These are phyloP conservation scores for Claviceps paspali DNA, from an alignment of 2,329 filamentous ascomycete species.

Conservation along the genomic window DNA sequence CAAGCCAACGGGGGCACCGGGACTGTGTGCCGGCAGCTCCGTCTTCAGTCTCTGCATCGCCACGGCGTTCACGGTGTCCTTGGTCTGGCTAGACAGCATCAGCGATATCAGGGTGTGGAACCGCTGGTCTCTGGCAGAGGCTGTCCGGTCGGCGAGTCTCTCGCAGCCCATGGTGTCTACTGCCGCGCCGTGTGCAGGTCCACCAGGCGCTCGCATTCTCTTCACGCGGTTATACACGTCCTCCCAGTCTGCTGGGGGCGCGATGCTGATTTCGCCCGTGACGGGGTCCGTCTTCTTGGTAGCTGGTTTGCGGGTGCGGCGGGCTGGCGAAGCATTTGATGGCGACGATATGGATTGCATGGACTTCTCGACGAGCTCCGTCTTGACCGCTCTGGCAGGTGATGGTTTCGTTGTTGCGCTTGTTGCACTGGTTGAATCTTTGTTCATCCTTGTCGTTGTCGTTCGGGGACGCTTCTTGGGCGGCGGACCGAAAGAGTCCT, in stretches of 20 bases:
- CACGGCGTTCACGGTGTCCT: slow-evolving; percentile 76
- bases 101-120: slow-evolving; percentile 78
- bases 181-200: slow-evolving; percentile 53
- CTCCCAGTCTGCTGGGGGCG: slow-evolving; percentile 70
- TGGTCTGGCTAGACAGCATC: slow-evolving; percentile 88
- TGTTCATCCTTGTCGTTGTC: slow-evolving; percentile 2
- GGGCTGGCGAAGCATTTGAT: slow-evolving; percentile 12
- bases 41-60: slow-evolving; percentile 69
- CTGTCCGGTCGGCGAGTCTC: slow-evolving; percentile 42
- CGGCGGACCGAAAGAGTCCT: slow-evolving; percentile 32
- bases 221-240: slow-evolving; percentile 64
- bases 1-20: slow-evolving; percentile 36
- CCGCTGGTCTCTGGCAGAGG: slow-evolving; percentile 42
- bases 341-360: slow-evolving; percentile 12
- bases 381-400: slow-evolving; percentile 19
- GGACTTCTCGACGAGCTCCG: slow-evolving; percentile 20
- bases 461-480: slow-evolving; percentile 16
- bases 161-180: slow-evolving; percentile 98
- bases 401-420: slow-evolving; percentile 3
- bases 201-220: slow-evolving; percentile 51
- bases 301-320: slow-evolving; percentile 29
- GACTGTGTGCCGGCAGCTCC: slow-evolving; percentile 42
- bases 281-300: slow-evolving; percentile 25
- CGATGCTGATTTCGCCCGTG: slow-evolving; percentile 23
- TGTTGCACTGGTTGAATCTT: too few species aligned